A percentile compares a stretch with the other conserved stretches of the same genome.
phyloP scores from a whole-genome alignment of 1,284 basidiomycete genomes.

The Boletus smithii region DNA sequence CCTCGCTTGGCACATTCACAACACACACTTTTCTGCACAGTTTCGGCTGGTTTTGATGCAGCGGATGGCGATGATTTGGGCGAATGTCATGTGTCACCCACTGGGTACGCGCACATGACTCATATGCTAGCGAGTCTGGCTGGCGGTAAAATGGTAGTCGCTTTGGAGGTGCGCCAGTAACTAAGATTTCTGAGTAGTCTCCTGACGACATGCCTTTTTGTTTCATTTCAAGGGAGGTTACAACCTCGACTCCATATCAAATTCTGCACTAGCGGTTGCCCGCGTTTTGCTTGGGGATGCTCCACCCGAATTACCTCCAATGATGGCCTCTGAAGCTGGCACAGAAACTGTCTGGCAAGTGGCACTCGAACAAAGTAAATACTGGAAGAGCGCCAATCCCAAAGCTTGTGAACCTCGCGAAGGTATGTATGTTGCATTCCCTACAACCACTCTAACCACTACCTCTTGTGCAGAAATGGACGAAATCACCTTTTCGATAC shows the following conservation, averaged over 20 bases:
- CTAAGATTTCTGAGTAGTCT: constrained; percentile 1
- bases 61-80: constrained; percentile 92
- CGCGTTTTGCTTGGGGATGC: constrained; percentile 83
- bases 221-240: constrained; percentile 80
- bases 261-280: constrained; percentile 84
- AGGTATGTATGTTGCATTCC: constrained; percentile 41
- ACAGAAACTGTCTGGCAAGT: constrained; percentile 88
- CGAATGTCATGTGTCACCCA: constrained; percentile 85
- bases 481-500: constrained; percentile 59
- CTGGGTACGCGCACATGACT: constrained; percentile 99
- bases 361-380: constrained; percentile 80
- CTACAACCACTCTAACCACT: background rate
- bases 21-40: constrained; percentile 40
- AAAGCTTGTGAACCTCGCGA: constrained; percentile 76
- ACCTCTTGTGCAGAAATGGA: constrained; percentile 46
- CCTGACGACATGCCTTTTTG: constrained; percentile 2
- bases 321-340: constrained; percentile 73
- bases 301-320: constrained; percentile 67
- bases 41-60: constrained; percentile 98
- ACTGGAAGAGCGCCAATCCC: constrained; percentile 85
- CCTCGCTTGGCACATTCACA: constrained; percentile 2
- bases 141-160: constrained; percentile 85
- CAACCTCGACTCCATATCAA: constrained; percentile 86
- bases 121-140: constrained; percentile 93
- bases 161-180: constrained; percentile 70